Conservation (phyloP, 208 protist genomes). For the Acanthamoeba royreba region DNA sequence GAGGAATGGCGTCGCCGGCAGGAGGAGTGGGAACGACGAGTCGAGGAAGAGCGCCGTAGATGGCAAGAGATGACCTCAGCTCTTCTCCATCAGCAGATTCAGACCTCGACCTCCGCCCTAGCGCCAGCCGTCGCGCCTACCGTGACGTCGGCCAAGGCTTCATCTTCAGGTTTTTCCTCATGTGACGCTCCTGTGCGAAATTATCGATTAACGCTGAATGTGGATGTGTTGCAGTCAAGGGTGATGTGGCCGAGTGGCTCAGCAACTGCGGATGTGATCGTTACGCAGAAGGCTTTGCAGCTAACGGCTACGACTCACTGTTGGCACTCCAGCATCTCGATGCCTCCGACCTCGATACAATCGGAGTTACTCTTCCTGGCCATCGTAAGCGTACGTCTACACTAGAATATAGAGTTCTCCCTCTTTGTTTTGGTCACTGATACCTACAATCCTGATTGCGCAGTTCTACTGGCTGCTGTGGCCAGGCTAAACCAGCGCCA, state of each 20-base stretch:
- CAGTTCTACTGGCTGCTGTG: not conserved
- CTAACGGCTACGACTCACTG: slow-evolving; percentile 29
- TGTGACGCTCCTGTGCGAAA: no score
- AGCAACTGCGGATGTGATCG: not conserved
- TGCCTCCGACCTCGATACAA: not conserved
- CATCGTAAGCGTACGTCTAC: not conserved
- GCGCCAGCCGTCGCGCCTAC: not conserved
- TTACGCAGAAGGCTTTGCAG: not conserved
- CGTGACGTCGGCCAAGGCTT: not conserved
- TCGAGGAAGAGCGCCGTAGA: not conserved
- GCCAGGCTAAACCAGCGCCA: not conserved
- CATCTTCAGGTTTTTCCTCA: no score
- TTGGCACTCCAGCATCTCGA: not conserved
- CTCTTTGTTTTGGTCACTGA: not conserved
- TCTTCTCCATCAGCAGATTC: not conserved
- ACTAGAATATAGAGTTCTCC: not conserved
- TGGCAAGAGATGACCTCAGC: not conserved
- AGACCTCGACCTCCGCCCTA: not conserved
- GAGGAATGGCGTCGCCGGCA: not conserved
- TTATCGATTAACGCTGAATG: no score
- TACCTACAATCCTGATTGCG: not conserved
- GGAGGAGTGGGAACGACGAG: not conserved
- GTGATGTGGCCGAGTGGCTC: not conserved
- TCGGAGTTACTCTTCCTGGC: not conserved
- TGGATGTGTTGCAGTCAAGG: no score